These are phyloP conservation scores for Rhodotorula taiwanensis DNA, from an alignment of 768 basidiomycete species.

Conservation along the genomic window DNA sequence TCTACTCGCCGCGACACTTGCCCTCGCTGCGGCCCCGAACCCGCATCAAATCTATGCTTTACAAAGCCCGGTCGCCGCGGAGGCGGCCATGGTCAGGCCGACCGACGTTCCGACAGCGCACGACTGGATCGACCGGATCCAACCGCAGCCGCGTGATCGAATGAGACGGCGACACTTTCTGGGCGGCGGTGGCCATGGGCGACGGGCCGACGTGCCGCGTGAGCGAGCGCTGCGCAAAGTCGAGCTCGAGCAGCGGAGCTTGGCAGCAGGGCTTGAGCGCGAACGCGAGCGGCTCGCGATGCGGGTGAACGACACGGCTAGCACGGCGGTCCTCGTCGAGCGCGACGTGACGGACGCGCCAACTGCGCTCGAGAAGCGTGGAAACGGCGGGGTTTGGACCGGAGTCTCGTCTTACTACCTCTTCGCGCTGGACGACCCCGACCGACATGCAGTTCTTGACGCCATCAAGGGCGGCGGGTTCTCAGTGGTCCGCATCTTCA, in stretches of 20 bases:
- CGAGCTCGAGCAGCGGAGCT: not conserved
- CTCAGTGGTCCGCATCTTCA: slow-evolving; percentile 40
- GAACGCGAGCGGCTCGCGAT: too few species aligned
- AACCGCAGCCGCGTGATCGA: not conserved
- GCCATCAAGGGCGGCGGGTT: slow-evolving; percentile 39
- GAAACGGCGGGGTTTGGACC: slow-evolving; percentile 12
- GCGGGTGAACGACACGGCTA: too few species aligned
- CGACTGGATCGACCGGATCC: not conserved
- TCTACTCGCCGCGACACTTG: not conserved
- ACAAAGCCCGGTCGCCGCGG: slow-evolving; percentile 4
- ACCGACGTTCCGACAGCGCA: not conserved
- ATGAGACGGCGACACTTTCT: not conserved
- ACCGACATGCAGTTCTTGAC: slow-evolving; percentile 37
- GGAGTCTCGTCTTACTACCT: slow-evolving; percentile 42
- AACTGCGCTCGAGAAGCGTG: not conserved
- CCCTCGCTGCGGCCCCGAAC: slow-evolving; percentile 12
- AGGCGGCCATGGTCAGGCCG: not conserved
- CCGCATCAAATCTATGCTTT: slow-evolving; percentile 16
- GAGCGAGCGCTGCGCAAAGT: not conserved
- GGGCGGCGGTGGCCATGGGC: not conserved
- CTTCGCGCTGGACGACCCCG: slow-evolving; percentile 27
- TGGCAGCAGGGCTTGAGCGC: not conserved
- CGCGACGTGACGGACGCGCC: not conserved
- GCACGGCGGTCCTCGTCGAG: not conserved
- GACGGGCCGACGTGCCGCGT: not conserved